Conservation (phyloP, 2,329 filamentous ascomycete species). For the Balansia obtecta region DNA sequence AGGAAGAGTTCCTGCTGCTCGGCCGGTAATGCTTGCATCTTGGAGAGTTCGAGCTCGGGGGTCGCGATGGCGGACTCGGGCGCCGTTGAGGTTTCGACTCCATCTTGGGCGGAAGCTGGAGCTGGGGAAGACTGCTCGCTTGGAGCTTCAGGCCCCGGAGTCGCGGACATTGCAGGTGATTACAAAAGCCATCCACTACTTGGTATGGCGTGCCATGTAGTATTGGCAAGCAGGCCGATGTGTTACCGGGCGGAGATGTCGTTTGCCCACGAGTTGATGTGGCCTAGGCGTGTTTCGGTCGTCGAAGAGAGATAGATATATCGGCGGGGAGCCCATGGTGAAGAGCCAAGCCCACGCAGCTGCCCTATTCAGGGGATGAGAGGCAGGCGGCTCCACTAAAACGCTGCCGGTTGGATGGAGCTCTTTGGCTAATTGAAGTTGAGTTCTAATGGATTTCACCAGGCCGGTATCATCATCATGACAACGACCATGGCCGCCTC, state of each 20-base stretch:
- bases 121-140: slow-evolving; percentile 8
- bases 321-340: background rate
- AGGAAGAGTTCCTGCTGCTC: slow-evolving; percentile 96
- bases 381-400: background rate
- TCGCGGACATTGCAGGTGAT: slow-evolving; percentile 22
- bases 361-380: no score
- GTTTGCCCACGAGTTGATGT: background rate
- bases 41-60: slow-evolving; percentile 77
- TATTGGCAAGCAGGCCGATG: background rate
- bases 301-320: no score
- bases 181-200: background rate
- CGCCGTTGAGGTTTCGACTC: slow-evolving; percentile 8
- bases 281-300: background rate
- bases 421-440: no score
- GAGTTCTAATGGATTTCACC: background rate
- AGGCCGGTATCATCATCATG: background rate
- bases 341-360: background rate
- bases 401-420: no score
- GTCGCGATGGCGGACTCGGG: slow-evolving; percentile 34
- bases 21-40: slow-evolving; percentile 76
- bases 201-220: background rate
- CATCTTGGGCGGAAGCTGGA: slow-evolving; percentile 4
- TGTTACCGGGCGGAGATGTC: background rate
- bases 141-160: slow-evolving; percentile 23
- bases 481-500: background rate